Base-by-base conservation (phyloP, 2,329 filamentous ascomycete species). In the Verticillium nubilum region DNA sequence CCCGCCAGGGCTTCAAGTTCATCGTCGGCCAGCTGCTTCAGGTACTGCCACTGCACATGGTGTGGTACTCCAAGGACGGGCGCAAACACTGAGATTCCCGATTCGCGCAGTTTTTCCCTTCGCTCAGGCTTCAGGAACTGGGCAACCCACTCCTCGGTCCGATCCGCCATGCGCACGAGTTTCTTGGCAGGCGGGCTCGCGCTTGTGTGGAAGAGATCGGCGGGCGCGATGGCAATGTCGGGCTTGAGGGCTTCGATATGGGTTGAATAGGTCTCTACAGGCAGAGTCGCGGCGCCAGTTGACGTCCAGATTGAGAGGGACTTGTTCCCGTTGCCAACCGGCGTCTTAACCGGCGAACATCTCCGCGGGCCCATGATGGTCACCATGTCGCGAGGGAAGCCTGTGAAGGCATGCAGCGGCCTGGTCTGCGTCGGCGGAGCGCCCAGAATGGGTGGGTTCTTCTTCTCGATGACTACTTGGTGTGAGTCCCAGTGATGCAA, bases 291-390 rank as follows among this genome's bases (percentile, higher is more conserved):
- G 74, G 96, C 97, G 29, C 95, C 95, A 1, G 92, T 91, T 0
- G 92, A 94, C 2, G 95, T 97, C 70, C 90, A 87, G 54, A 98
- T 82, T 19, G 89, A 86, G 50, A 98, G 80, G 54, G 86, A 83
- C 42, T 83, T 84, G 62, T 88, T 84, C 9, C 86, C 87, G 70
- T 95, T 92, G 23, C 85, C 84, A 63, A 86, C 78, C 0, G 91
- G 90, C 6, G 88, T 86, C 9, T 82, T 74, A 23, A 97, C 87
- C 1, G 92, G 86, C 1, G 93, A 90, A 55, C 88, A 85, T 31
- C 94, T 83, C 58, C 95, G 87, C 0, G 94, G 84, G 12, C 88
- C 91, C 4, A 99, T 77, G 2, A 99, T 75, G 7, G 92, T 83
- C 53, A 89, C 72, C 31, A 86, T 76, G 17, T 86, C 81, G 15